Conservation (phyloP, 371 early-diverging fungal species). For the Mortierella polycephala region DNA sequence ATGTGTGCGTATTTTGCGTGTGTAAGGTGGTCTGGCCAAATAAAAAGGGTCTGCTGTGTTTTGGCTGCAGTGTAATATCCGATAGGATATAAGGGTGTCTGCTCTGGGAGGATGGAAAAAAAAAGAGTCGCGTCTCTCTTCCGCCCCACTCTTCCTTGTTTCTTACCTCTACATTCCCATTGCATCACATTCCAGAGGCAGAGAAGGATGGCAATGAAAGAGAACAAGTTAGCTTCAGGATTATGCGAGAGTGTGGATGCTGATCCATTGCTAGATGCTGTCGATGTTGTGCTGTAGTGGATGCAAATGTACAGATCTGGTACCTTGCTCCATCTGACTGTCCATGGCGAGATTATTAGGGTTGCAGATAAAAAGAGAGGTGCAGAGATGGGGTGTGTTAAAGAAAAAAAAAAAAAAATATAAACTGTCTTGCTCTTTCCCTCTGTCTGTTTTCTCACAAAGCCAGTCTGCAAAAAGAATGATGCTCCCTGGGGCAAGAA, state of each 20-base stretch:
- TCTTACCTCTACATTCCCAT: conserved; percentile 31
- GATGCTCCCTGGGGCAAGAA: not conserved
- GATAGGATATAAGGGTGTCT: too few species aligned
- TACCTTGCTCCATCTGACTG: conserved; percentile 56
- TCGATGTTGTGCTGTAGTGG: not conserved
- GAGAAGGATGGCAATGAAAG: not conserved
- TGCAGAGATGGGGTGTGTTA: conserved; percentile 1
- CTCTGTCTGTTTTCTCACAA: not conserved
- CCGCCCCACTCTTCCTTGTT: not conserved
- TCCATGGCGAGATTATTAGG: conserved; percentile 41
- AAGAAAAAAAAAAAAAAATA: conserved; percentile 4
- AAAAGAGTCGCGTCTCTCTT: conserved; percentile 12
- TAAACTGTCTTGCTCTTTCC: not conserved
- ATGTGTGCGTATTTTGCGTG: not conserved
- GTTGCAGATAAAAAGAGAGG: conserved; percentile 11
- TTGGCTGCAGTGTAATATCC: too few species aligned
- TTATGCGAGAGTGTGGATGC: not conserved
- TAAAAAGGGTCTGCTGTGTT: not conserved
- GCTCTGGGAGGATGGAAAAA: conserved; percentile 4
- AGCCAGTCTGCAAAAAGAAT: not conserved
- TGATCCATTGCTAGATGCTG: not conserved
- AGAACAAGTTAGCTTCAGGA: not conserved
- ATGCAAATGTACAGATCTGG: not conserved
- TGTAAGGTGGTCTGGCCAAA: not conserved
- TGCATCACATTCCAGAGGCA: not conserved